Base-by-base conservation (phyloP, 208 protist genomes). In the Lotmaria passim region DNA sequence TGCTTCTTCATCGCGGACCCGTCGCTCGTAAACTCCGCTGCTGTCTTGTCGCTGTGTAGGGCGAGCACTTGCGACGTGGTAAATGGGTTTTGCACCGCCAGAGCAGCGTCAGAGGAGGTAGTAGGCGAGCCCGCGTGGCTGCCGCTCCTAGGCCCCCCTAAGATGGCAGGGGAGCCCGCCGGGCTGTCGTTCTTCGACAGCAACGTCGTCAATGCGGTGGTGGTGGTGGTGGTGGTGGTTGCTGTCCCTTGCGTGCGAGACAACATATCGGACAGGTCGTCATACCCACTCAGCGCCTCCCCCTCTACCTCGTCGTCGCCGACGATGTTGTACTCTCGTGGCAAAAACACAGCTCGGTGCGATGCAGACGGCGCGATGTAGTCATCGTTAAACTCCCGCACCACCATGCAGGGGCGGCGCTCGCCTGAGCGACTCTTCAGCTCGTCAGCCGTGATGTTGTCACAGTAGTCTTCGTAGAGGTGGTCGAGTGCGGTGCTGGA, bases 371-470 rank as follows among this genome's bases (percentile, higher is more conserved):
- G 53, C 17, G 53, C 43, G 33, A 56, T 23, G 43, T 41, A 59
- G 14, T 46, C 46, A 26, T 52, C 52, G 55, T 46, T 71, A 55
- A 47, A 71, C 34, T 71, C 65, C 15, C 65, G 65, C 43, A 71
- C 8, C 41, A 71, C 65, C 65, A 73, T 65, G 26, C 55, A 65
- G 4, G 57, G 47, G 24, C 36, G 36, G 19, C 57, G 57, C 21
- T n/a, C 41, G 11, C 26, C 43, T 7, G 57, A 34, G 28, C 38
- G 57, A 17, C 57, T 51, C 65, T 62, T 56, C 31, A n/a, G 30
- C 39, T 60, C 65, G 23, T 28, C 30, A 7, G 65, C 65, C 1
- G 39, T 28, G 24, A 74, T 28, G 48, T 66, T 66, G 19, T 60
- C 59, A 30, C 51, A 21, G 41, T 58, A 74, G 12, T 52, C 43